Evolutionary conservation across 164 flowering plant species (phyloP), one percentile per base, ranked within the genome.

Genomic region (Vitis riparia): DNA sequence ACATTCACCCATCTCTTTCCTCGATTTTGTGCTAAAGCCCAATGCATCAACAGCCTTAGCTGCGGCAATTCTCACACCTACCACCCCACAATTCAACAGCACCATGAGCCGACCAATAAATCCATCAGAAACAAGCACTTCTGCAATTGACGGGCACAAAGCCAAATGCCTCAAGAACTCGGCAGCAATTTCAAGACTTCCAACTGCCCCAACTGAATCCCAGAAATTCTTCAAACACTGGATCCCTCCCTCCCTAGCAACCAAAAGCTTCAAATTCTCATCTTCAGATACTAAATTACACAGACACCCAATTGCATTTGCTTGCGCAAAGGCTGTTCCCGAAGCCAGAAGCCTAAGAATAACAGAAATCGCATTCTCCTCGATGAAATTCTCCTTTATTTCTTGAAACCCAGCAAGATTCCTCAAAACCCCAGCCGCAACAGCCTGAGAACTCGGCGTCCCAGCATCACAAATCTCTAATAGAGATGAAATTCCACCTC

Each of bases 401-500:
- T 93, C 97, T 0, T 53, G 57, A 66, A 90, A 84, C 5, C 62
- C 76, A 2, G 99, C 89, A 0, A 95, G 74, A 76, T 91, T 91
- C 37, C 89, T 77, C 81, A 95, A 68, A 15, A 93, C 98, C 47
- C 90, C 90, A 0, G 93, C 97, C 0, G 99, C 94, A 12, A 80
- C 76, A 12, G 93, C 92, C 65, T 88, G 97, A 0, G 98, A 87
- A 69, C 81, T 83, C 0, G 94, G 96, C 2, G 97, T 91, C 0
- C 99, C 98, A 1, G 73, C 80, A 16, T 76, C 80, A 71, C 97
- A 94, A 73, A 91, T 88, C 73, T 88, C 97, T 32, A 94, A 69
- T 23, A 94, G 77, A 9, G 97, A 86, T 2, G 89, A 85, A 76
- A 94, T 81, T 16, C 94, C 97, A 32, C 93, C 97, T 69, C 96